Evolutionary conservation across 2,329 filamentous ascomycete species (phyloP), one percentile per base, ranked within the genome.

Genomic region (Sporothrix pseudoabietina): DNA sequence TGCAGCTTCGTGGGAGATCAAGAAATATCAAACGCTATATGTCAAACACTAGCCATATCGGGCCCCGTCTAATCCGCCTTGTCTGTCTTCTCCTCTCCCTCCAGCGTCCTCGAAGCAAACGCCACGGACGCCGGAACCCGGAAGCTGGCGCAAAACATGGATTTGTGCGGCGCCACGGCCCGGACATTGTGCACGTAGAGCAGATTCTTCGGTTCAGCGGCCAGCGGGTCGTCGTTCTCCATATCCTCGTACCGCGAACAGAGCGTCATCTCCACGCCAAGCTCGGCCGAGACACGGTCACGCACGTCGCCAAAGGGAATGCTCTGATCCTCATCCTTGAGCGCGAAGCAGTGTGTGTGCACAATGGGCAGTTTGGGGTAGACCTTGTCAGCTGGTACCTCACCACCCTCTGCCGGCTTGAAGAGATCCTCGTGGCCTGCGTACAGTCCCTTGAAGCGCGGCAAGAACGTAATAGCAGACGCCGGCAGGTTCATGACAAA

Each of bases 401-500:
- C 55, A 1, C 12, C 47, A 16, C 35, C 55, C 73, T 87, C 81
- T 1, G 22, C 22, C 12, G 90, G 89, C 39, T 82, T 79, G 77
- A 95, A 94, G 1, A 93, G 84, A 1, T 81, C 75, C 80, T 94
- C 90, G 32, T 89, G 86, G 3, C 90, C 90, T n/a, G 87, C 83
- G 80, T 98, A 98, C 19, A 97, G 82, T 4, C 96, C 95, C 26
- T 90, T 88, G 85, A 94, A 97, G 84, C 78, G 79, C 72, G 85
- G 84, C 30, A 98, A 86, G 80, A 99, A 99, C 74, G 92, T 90
- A 74, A 96, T 91, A 0, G 96, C 95, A 0, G 90, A 92, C 1
- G 94, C 96, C 0, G 96, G 96, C 19, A 99, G 90, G 82, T 99
- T 99, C 93, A 99, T 98, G 77, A 98, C 92, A 81, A 94, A 99